Evolutionary conservation across 768 basidiomycete genomes (phyloP).

Genomic region (Leucosporidium creatinivorum): DNA sequence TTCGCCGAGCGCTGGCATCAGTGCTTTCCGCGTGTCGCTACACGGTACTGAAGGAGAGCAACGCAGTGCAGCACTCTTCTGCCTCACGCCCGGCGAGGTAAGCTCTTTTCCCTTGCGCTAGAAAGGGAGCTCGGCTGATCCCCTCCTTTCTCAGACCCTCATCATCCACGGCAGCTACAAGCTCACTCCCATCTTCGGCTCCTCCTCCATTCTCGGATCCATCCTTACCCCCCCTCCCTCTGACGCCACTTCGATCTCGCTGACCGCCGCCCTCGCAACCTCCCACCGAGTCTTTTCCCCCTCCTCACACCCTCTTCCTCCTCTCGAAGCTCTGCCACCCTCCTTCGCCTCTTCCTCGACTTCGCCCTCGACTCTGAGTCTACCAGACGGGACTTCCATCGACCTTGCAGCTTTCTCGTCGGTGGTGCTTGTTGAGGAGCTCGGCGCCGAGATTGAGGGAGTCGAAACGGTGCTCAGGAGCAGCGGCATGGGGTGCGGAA

Average conservation of each 20-base stretch:
- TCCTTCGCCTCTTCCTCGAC: not conserved
- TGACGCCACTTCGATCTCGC: not conserved
- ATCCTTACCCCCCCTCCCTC: constrained; percentile 32
- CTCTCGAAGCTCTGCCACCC: constrained; percentile 42
- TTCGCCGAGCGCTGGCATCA: not conserved
- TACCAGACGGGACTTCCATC: constrained; percentile 5
- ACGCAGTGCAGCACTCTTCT: constrained; percentile 26
- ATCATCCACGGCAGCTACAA: constrained; percentile 62
- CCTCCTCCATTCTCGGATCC: constrained; percentile 55
- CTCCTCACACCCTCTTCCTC: constrained; percentile 66
- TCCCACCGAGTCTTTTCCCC: constrained; percentile 64
- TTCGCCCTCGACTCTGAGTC: not conserved
- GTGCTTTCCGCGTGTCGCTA: not conserved
- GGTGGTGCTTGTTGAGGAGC: constrained; percentile 12
- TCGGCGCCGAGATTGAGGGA: constrained; percentile 20
- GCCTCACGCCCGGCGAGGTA: constrained; percentile 18
- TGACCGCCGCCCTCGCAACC: not conserved
- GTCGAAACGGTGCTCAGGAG: constrained; percentile 14
- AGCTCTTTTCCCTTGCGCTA: not conserved
- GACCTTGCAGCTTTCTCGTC: constrained; percentile 22
- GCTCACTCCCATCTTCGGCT: constrained; percentile 58
- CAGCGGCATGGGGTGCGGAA: constrained; percentile 22
- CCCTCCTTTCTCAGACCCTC: constrained; percentile 51
- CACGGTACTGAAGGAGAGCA: not conserved
- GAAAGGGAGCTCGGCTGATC: constrained; percentile 35